Evolutionary conservation across 2,329 filamentous ascomycete genomes (phyloP), one percentile per base, ranked within the genome.

Genomic region (Bipolaris sorokiniana): DNA sequence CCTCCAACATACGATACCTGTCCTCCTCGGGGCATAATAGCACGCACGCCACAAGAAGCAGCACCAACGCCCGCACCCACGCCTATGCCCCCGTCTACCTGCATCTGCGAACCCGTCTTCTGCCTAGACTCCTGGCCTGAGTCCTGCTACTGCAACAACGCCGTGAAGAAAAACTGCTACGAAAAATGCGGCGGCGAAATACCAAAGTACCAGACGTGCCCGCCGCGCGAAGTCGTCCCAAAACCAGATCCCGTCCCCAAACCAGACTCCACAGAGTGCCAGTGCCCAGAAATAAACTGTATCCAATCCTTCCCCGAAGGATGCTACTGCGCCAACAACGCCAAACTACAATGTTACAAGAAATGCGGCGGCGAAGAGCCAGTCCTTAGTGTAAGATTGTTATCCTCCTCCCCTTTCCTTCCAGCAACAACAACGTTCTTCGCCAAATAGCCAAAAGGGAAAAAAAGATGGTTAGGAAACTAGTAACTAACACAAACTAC

Each of bases 251-350:
- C 22, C 2, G 33, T 10, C 7, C 11, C 16, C 28, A 11, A 16
- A 37, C 3, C 45, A n/a, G 33, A 37, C 36, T 6, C 46, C 42
- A 3, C 40, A 10, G 26, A 48, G 3, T 75, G 72, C 51, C 48
- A 56, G 22, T 75, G 68, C 55, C 67, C 71, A 4, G 15, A 49
- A 4, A 40, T 52, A 11, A 41, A 48, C 13, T 75, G 73, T 48
- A 40, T 59, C 1, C 59, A 66, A 42, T 20, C 60, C 7, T 72
- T 59, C 56, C 72, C 73, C 7, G 51, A 70, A n/a, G 65, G 63
- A 13, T 76, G 73, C 59, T 59, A 68, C 44, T 76, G 73, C 49
- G 51, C 40, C 7, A 74, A 76, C 38, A 62, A 59, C n/a, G 59
- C 57, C 11, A 47, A 52, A 4, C 62, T 63, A 9, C 18, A 62